Base-by-base conservation (phyloP, 371 early-diverging fungal genomes). In the Neoconidiobolus thromboides region DNA sequence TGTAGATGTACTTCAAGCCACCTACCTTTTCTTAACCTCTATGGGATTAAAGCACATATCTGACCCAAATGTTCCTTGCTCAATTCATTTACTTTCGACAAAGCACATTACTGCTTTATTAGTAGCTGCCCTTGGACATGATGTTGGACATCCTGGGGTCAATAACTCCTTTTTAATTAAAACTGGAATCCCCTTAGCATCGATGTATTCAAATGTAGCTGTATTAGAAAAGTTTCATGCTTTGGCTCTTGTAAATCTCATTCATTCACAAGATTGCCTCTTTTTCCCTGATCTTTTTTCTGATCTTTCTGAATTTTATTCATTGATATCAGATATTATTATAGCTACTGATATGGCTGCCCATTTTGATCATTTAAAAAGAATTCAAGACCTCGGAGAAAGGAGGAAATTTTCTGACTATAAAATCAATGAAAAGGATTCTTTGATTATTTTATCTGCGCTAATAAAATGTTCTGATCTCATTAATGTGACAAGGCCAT, bases 221-320 rank as follows among this genome's bases (percentile, higher is more conserved):
- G 89, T 93, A 2, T 74, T 96, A 12, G 97, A 96, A 72, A 92
- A 88, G 68, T 91, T 87, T 69, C 97, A 96, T 67, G 79, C 86
- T 1, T 82, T 87, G 69, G 76, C 87, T 2, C 82, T 92, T 49
- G 91, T 89, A 69, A 78, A 83, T 64, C 68, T 95, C 6, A 74
- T 96, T 68, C 68, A 74, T 60, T 71, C 67, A 46, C 72, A 76
- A 60, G 77, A 79, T 7, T 81, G 81, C 61, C 67, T 73, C 59
- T 66, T 72, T 26, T 67, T 64, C 50, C 36, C 9, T n/a, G 38
- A n/a, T 7, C n/a, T 54, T 12, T 60, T 62, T 62, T 61, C 43
- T 60, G 69, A 72, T 80, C 74, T 42, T 85, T 85, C 68, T 77
- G 86, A 57, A n/a, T 57, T 51, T 78, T 79, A 57, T 66, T 82